These are phyloP conservation scores for Tulasnella sp. DNA, from an alignment of 768 basidiomycete genomes.

Conservation along the genomic window DNA sequence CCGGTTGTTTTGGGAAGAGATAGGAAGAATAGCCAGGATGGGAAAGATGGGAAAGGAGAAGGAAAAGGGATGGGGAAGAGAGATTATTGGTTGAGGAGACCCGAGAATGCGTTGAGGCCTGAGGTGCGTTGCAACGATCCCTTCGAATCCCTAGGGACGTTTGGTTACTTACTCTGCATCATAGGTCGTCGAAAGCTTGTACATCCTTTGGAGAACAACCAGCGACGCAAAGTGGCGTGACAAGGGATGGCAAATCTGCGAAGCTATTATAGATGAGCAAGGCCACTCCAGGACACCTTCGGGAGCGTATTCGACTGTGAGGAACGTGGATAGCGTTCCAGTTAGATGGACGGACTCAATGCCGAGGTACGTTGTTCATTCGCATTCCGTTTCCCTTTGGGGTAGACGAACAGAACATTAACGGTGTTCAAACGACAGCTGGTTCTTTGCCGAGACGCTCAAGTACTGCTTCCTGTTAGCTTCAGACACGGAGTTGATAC, in stretches of 20 bases:
- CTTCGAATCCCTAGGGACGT: not conserved
- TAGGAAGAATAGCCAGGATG: not conserved
- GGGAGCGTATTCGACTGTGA: conserved; percentile 63
- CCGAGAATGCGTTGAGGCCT: conserved; percentile 64
- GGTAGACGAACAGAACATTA: not conserved
- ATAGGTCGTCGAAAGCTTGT: conserved; percentile 76
- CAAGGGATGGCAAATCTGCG: conserved; percentile 70
- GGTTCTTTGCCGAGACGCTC: conserved; percentile 63
- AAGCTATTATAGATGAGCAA: conserved; percentile 55
- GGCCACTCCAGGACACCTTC: conserved; percentile 56
- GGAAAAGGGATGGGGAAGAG: conserved; percentile 38
- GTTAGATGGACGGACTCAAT: conserved; percentile 57
- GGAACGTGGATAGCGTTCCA: conserved; percentile 51
- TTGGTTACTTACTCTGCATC: not conserved
- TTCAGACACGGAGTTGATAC: conserved; percentile 61
- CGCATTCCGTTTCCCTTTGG: conserved; percentile 8
- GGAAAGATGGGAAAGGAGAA: not conserved
- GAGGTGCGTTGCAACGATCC: conserved; percentile 54
- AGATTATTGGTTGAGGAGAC: conserved; percentile 58
- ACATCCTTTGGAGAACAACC: conserved; percentile 70
- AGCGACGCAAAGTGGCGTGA: conserved; percentile 70
- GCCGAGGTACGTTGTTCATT: conserved; percentile 63
- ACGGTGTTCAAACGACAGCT: conserved; percentile 43
- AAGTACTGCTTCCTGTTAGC: conserved; percentile 77
- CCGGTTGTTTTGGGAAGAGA: not conserved